These are phyloP conservation scores for Ceraceosorus guamensis DNA, from an alignment of 1,284 basidiomycete genomes.

Conservation along the genomic window DNA sequence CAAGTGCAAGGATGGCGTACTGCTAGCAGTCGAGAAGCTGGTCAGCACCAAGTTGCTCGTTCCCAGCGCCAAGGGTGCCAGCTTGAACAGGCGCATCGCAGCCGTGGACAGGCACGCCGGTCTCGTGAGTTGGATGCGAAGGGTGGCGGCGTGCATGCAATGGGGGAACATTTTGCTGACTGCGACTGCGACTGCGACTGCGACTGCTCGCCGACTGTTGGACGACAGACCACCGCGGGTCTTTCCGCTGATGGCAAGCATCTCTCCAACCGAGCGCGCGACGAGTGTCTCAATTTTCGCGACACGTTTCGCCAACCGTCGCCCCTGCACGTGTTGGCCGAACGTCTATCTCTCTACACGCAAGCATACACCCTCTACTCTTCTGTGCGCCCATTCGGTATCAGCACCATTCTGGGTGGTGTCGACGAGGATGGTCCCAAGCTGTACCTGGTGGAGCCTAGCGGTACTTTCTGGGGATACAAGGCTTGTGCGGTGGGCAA, in stretches of 20 bases:
- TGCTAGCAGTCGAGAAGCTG: constrained; percentile 93
- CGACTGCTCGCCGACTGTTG: no score
- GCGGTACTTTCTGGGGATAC: constrained; percentile 73
- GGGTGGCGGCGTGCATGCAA: constrained; percentile 53
- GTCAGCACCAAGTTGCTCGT: constrained; percentile 96
- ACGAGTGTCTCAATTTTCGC: constrained; percentile 54
- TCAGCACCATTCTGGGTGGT: constrained; percentile 81
- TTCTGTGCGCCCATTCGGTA: constrained; percentile 92
- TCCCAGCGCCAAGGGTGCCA: constrained; percentile 58
- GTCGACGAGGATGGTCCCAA: constrained; percentile 74
- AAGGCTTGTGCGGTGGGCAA: constrained; percentile 72
- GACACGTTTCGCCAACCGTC: not conserved
- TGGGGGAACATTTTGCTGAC: constrained; percentile 52
- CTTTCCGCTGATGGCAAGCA: constrained; percentile 82
- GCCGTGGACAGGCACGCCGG: constrained; percentile 89
- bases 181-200: not conserved
- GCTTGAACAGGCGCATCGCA: constrained; percentile 75
- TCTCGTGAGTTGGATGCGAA: constrained; percentile 52
- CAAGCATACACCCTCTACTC: constrained; percentile 97
- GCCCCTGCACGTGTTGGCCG: constrained; percentile 63
- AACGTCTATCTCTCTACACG: constrained; percentile 77
- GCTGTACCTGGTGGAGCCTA: constrained; percentile 88
- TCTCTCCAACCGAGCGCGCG: constrained; percentile 73
- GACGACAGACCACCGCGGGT: no score
- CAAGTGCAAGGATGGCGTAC: constrained; percentile 83